phyloP scores from a whole-genome alignment of 2,329 filamentous ascomycete species.

The Hypoxylon sp. region DNA sequence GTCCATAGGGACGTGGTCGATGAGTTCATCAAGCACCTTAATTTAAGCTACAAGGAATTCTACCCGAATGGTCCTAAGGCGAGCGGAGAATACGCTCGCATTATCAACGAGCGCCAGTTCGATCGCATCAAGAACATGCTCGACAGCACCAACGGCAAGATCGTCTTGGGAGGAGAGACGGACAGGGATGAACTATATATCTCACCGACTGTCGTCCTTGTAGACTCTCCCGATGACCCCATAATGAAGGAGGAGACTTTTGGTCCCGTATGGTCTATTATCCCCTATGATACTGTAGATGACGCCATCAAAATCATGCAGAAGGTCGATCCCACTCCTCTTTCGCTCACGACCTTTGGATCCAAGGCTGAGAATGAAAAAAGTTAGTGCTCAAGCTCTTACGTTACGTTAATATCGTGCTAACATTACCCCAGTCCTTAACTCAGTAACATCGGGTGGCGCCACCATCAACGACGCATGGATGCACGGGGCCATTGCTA shows the following conservation, averaged over 20 bases:
- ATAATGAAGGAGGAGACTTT: slow-evolving; percentile 90
- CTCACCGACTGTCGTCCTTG: slow-evolving; percentile 91
- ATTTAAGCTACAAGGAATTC: slow-evolving; percentile 79
- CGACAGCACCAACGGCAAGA: slow-evolving; percentile 85
- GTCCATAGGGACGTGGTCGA: slow-evolving; percentile 82
- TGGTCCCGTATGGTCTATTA: slow-evolving; percentile 89
- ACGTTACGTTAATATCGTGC: neutral
- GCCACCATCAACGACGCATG: slow-evolving; percentile 76
- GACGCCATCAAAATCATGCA: slow-evolving; percentile 88
- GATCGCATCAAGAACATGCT: slow-evolving; percentile 90
- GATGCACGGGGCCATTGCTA: slow-evolving; percentile 79
- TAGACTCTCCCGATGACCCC: slow-evolving; percentile 80
- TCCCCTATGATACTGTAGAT: slow-evolving; percentile 84
- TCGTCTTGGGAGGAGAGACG: slow-evolving; percentile 87
- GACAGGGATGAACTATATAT: slow-evolving; percentile 87
- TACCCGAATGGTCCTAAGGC: slow-evolving; percentile 85
- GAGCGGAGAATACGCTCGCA: slow-evolving; percentile 83
- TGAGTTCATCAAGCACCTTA: slow-evolving; percentile 81
- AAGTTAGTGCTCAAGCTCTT: slow-evolving; percentile 62
- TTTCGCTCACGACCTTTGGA: slow-evolving; percentile 89
- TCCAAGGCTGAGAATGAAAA: slow-evolving; percentile 82
- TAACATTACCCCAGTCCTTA: slow-evolving; percentile 62
- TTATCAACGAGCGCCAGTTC: slow-evolving; percentile 86
- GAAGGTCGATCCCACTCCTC: slow-evolving; percentile 83
- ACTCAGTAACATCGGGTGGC: slow-evolving; percentile 75